Evolutionary conservation across 2,329 filamentous ascomycete species (phyloP).

Genomic region (Xylaria polymorpha): DNA sequence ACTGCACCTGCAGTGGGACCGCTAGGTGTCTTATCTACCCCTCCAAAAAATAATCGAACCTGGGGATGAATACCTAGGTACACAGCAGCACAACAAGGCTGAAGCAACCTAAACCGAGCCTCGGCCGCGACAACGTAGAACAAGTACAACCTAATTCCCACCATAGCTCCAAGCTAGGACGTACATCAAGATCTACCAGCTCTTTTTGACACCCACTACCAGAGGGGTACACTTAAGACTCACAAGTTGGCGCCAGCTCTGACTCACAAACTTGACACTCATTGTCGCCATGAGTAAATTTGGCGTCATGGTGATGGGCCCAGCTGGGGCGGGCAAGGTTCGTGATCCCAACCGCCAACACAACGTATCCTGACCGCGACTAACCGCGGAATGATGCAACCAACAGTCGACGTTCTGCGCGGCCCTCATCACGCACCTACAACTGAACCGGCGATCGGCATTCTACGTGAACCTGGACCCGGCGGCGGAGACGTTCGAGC

Average conservation of each 20-base stretch:
- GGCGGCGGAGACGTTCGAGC: slow-evolving; percentile 91
- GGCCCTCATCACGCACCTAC: slow-evolving; percentile 90
- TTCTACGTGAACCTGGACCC: slow-evolving; percentile 99
- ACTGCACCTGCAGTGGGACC: slow-evolving; percentile 1
- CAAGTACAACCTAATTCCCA: neutral
- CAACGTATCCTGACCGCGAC: neutral
- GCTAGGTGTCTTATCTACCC: slow-evolving; percentile 25
- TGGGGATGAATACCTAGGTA: neutral
- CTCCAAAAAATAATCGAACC: slow-evolving; percentile 29
- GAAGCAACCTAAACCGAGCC: slow-evolving; percentile 19
- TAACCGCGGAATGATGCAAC: neutral
- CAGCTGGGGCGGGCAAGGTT: slow-evolving; percentile 93
- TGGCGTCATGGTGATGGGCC: slow-evolving; percentile 94
- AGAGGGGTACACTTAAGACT: neutral
- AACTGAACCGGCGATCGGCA: slow-evolving; percentile 89
- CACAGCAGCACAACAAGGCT: slow-evolving; percentile 28
- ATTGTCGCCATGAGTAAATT: slow-evolving; percentile 83
- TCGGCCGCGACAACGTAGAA: neutral
- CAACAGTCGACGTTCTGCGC: slow-evolving; percentile 90
- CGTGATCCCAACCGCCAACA: slow-evolving; percentile 35
- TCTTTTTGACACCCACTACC: neutral
- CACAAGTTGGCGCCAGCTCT: no score
- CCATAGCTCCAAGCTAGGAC: neutral
- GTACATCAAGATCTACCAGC: neutral
- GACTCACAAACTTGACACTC: neutral